Evolutionary conservation across 1,284 basidiomycete genomes (phyloP).

Genomic region (Cutaneotrichosporon arboriforme): DNA sequence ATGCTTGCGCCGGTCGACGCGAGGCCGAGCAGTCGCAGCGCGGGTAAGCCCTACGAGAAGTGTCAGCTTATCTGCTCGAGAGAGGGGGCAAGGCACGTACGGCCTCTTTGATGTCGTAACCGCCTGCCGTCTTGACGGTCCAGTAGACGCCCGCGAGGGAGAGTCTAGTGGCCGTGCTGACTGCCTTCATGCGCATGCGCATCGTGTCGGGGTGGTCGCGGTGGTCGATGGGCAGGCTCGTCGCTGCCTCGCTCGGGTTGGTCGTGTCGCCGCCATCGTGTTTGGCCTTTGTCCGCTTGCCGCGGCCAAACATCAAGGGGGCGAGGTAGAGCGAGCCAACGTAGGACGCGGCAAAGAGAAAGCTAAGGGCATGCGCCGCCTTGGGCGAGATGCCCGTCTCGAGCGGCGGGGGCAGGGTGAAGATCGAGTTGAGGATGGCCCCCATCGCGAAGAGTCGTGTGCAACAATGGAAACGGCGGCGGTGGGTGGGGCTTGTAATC

Average conservation of each 20-base stretch:
- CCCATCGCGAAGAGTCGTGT: slow-evolving; percentile 5
- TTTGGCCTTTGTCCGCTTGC: slow-evolving; percentile 19
- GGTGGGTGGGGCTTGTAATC: not conserved
- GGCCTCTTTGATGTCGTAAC: slow-evolving; percentile 10
- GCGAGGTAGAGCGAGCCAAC: slow-evolving; percentile 51
- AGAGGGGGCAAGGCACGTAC: not conserved
- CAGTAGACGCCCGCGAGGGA: slow-evolving; percentile 30
- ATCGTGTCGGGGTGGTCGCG: slow-evolving; percentile 47
- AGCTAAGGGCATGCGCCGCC: slow-evolving; percentile 33
- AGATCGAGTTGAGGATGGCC: slow-evolving; percentile 13
- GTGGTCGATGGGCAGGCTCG: slow-evolving; percentile 20
- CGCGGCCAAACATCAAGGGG: slow-evolving; percentile 12
- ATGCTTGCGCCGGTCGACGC: slow-evolving; percentile 14
- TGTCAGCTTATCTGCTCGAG: not conserved
- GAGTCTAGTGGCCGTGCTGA: slow-evolving; percentile 32
- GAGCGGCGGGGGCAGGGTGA: slow-evolving; percentile 23
- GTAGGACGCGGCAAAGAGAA: slow-evolving; percentile 48
- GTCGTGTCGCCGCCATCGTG: too few relatives aligned
- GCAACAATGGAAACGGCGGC: slow-evolving; percentile 2
- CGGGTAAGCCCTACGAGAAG: slow-evolving; percentile 18
- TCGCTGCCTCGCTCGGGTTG: not conserved
- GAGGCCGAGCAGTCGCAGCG: slow-evolving; percentile 34
- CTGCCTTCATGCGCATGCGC: slow-evolving; percentile 41
- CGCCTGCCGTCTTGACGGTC: slow-evolving; percentile 22
- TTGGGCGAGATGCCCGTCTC: slow-evolving; percentile 22